phyloP scores from a whole-genome alignment of 139 green algal genomes.

The Chlamydomonas schloesseri region DNA sequence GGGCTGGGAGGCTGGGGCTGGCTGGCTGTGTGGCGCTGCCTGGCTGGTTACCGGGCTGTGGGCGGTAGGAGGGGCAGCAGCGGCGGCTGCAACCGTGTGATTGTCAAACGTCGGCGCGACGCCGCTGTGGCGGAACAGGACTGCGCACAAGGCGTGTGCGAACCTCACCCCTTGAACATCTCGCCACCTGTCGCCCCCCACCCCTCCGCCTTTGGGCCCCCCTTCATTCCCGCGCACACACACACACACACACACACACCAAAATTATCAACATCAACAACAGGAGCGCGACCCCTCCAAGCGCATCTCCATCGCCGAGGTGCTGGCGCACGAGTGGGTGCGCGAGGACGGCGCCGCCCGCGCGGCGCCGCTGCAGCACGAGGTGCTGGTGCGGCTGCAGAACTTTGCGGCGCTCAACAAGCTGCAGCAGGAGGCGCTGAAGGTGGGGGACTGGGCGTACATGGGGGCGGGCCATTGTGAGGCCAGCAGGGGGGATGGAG shows the following conservation, averaged over 20 bases:
- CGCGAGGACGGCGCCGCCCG: constrained; percentile 80
- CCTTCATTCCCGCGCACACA: background rate
- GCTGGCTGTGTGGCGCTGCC: too few relatives aligned
- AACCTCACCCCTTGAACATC: too few relatives aligned
- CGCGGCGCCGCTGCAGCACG: constrained; percentile 44
- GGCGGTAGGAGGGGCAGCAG: too few relatives aligned
- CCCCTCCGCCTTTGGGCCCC: too few relatives aligned
- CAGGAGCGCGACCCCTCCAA: constrained; percentile 75
- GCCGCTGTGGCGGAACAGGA: too few relatives aligned
- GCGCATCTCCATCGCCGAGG: constrained; percentile 75
- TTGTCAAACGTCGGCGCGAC: too few relatives aligned
- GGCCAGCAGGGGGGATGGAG: background rate
- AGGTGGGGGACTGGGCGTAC: background rate
- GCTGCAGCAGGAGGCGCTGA: constrained; percentile 93
- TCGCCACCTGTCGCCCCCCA: too few relatives aligned
- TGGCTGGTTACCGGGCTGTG: too few relatives aligned
- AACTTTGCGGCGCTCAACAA: constrained; percentile 94
- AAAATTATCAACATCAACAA: background rate
- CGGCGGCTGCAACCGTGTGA: too few relatives aligned
- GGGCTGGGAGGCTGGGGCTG: too few relatives aligned
- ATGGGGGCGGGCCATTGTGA: background rate
- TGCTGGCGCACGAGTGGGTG: constrained; percentile 89
- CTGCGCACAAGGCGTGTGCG: too few relatives aligned
- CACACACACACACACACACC: background rate
- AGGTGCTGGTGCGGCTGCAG: constrained; percentile 83